phyloP scores from a whole-genome alignment of 192 early-diverging fungal genomes.

The Podila epicladia region DNA sequence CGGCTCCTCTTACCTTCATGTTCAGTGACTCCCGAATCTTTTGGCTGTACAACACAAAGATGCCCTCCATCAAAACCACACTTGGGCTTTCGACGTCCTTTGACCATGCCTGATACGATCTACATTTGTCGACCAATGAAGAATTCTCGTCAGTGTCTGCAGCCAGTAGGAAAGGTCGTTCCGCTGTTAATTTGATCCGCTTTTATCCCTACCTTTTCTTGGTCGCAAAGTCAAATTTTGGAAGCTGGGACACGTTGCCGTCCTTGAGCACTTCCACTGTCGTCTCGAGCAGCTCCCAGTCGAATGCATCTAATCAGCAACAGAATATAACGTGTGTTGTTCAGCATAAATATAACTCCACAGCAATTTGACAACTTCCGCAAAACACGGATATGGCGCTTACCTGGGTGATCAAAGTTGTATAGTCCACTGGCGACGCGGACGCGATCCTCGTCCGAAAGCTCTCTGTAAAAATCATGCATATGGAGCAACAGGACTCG shows the following conservation, averaged over 20 bases:
- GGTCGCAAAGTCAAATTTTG: constrained; percentile 69
- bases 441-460: constrained; percentile 61
- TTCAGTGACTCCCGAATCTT: constrained; percentile 73
- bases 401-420: constrained; percentile 76
- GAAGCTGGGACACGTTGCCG: constrained; percentile 63
- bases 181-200: background rate
- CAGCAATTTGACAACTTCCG: background rate
- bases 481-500: constrained; percentile 67
- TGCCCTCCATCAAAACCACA: constrained; percentile 84
- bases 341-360: background rate
- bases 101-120: constrained; percentile 20
- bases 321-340: too few species aligned
- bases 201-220: constrained; percentile 50
- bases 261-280: constrained; percentile 61
- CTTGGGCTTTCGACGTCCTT: constrained; percentile 56
- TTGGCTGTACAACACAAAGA: constrained; percentile 77
- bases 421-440: constrained; percentile 60
- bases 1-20: constrained; percentile 65
- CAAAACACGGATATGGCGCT: background rate
- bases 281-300: constrained; percentile 72
- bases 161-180: background rate
- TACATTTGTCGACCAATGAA: background rate
- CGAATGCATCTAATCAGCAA: constrained; percentile 66
- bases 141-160: background rate
- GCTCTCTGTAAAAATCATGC: constrained; percentile 73